Evolutionary conservation across 768 basidiomycete genomes (phyloP), one percentile per base, ranked within the genome.

Genomic region (Amanita brunnescens): DNA sequence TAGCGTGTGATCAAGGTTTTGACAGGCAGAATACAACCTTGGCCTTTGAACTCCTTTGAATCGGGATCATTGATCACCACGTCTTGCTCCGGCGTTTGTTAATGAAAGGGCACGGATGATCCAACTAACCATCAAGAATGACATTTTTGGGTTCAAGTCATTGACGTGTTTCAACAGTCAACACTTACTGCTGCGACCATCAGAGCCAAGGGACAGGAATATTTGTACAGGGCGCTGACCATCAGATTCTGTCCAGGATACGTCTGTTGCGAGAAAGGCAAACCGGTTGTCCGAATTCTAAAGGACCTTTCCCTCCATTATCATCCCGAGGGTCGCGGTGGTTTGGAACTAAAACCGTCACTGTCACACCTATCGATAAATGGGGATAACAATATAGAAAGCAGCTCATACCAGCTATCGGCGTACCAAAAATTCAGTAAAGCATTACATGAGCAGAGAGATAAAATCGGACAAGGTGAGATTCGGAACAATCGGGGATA

Each of bases 311-410:
- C 37, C 38, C 47, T 23, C 47, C 35, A 48, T 38, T 38, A 3
- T 29, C 5, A 9, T 34, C 30, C 9, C n/a, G 26, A 35, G 47
- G 23, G 47, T 48, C 42, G 42, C 26, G 7, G n/a, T n/a, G 42
- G 42, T 38, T 48, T 18, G 21, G 47, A 47, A 24, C 34, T 47
- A 18, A 18, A 26, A 26, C 34, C n/a, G 47, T 48, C 35, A 38
- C 34, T 20, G 47, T 48, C 35, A 38, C 47, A 34, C 45, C 12
- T 23, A 24, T 13, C 5, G 24, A 34, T 14, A 5, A 13, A 48
- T 48, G 47, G 47, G n/a, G 47, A 38, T 48, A 38, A 38, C 21
- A 38, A 48, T 23, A 48, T 48, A 20, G 34, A 20, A 23, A 20
- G 20, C 47, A 18, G 47, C 34, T 48, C 6, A 46, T 46, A 13